These are phyloP conservation scores for Metarhizium brunneum DNA, from an alignment of 2,329 filamentous ascomycete species.

Conservation along the genomic window DNA sequence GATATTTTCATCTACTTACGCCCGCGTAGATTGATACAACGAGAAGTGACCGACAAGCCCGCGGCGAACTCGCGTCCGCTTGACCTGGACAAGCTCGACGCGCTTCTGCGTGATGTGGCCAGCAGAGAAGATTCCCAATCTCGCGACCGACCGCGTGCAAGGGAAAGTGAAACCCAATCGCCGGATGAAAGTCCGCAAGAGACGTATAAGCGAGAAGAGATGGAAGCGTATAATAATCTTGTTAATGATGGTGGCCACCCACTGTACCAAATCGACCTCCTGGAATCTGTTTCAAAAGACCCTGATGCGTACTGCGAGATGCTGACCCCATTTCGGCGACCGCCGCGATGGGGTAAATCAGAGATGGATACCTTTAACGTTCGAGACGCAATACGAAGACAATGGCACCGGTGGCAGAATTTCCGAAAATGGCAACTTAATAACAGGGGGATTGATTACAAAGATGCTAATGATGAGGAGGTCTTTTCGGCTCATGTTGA, in stretches of 20 bases:
- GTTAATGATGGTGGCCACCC: constrained; percentile 22
- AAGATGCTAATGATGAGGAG: constrained; percentile 9
- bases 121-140: background rate
- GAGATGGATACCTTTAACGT: background rate
- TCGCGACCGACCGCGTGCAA: background rate
- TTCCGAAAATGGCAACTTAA: constrained; percentile 23
- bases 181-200: background rate
- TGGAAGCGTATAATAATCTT: constrained; percentile 17
- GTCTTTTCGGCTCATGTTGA: constrained; percentile 9
- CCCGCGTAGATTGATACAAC: constrained; percentile 5
- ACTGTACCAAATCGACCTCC: constrained; percentile 16
- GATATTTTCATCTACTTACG: background rate
- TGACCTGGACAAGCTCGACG: constrained; percentile 12
- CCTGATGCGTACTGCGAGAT: constrained; percentile 16
- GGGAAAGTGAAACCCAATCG: constrained; percentile 1
- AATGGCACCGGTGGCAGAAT: constrained; percentile 17
- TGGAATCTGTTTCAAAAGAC: constrained; percentile 14
- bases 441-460: constrained; percentile 10
- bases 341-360: background rate
- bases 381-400: constrained; percentile 14
- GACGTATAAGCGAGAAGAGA: constrained; percentile 8
- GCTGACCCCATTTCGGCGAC: constrained; percentile 16
- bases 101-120: constrained; percentile 8
- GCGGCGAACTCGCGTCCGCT: constrained; percentile 7
- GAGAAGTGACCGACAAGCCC: background rate